These are phyloP conservation scores for Ricinus communis DNA, from an alignment of 345 rosid genomes.

Conservation along the genomic window DNA sequence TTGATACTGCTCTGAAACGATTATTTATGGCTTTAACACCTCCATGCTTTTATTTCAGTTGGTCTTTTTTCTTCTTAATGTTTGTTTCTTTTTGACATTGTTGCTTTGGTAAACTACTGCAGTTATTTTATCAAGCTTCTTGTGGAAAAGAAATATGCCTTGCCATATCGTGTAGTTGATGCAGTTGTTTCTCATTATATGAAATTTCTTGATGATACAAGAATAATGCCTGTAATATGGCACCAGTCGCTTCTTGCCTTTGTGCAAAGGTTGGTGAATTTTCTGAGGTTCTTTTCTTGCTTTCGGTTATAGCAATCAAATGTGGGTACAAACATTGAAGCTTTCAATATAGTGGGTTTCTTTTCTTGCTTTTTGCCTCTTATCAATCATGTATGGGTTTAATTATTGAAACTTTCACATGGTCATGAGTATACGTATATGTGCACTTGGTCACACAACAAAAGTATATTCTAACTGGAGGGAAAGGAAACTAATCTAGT, in stretches of 20 bases:
- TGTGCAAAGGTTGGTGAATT: constrained; percentile 65
- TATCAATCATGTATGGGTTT: too few species aligned
- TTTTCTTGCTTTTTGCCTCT: neutral
- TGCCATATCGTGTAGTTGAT: constrained; percentile 84
- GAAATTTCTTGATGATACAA: constrained; percentile 70
- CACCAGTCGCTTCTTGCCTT: constrained; percentile 93
- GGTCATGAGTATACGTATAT: neutral
- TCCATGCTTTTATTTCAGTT: too few species aligned
- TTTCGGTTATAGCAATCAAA: neutral
- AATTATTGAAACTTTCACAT: neutral
- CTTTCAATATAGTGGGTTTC: too few species aligned
- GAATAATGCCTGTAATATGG: constrained; percentile 98
- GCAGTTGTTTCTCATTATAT: constrained; percentile 77
- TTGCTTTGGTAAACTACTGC: constrained; percentile 24
- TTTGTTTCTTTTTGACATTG: neutral
- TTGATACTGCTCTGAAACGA: neutral
- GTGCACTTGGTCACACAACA: too few species aligned
- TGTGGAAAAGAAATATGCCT: constrained; percentile 86
- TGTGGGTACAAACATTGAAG: too few species aligned
- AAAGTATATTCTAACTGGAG: neutral
- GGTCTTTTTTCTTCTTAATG: neutral
- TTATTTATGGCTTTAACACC: neutral
- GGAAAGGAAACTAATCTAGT: neutral
- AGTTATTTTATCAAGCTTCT: constrained; percentile 90
- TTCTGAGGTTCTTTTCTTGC: neutral